A percentile compares a stretch with the other conserved stretches of the same genome.
phyloP scores from a whole-genome alignment of 129 eudicot species.

The Arctium lappa region DNA sequence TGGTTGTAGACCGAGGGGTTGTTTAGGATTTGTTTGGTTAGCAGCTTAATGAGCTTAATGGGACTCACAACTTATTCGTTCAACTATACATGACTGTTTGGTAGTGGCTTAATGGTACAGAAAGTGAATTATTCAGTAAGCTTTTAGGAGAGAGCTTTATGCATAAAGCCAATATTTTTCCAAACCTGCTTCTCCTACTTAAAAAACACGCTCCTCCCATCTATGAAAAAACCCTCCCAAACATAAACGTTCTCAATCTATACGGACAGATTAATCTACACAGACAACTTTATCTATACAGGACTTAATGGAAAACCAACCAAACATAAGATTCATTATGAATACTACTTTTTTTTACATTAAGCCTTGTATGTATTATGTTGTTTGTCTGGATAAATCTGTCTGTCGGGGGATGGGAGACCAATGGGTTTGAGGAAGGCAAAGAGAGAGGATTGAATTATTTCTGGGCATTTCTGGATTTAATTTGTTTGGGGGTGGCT shows the following conservation, averaged over 20 bases:
- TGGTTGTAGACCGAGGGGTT: not conserved
- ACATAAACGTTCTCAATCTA: not conserved
- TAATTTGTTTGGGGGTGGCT: too few relatives aligned
- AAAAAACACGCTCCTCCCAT: not conserved
- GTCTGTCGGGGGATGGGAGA: not conserved
- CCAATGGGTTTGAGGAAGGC: too few relatives aligned
- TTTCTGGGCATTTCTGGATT: too few relatives aligned
- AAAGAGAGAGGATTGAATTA: too few relatives aligned
- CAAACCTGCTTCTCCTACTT: not conserved
- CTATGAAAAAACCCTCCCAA: not conserved
- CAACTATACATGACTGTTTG: not conserved
- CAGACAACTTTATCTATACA: not conserved
- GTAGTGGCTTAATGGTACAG: not conserved
- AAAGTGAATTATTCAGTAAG: not conserved
- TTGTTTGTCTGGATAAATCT: not conserved
- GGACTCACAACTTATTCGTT: not conserved
- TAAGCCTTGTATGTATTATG: too few relatives aligned
- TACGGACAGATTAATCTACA: too few relatives aligned
- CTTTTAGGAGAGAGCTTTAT: not conserved
- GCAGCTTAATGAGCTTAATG: not conserved
- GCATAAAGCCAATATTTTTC: not conserved
- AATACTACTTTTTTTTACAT: too few relatives aligned
- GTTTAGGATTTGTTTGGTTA: not conserved
- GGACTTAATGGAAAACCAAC: not conserved
- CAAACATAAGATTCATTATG: not conserved